A percentile compares a stretch with the other conserved stretches of the same genome.
phyloP scores from a whole-genome alignment of 129 eudicot species.

The Kitagawia praeruptora region DNA sequence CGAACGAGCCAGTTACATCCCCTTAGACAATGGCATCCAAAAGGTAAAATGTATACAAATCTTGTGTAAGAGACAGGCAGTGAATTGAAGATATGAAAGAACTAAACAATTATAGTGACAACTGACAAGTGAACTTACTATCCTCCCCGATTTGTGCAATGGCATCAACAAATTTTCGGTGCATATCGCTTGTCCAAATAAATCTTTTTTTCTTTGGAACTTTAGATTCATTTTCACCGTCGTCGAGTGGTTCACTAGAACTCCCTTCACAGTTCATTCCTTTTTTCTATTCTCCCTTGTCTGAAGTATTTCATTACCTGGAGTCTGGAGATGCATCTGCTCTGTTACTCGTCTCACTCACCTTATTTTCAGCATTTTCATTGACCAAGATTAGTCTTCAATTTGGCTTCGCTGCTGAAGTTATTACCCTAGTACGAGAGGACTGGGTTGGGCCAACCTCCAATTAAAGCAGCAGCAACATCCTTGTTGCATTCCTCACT shows the following conservation, averaged over 20 bases:
- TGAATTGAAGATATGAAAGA: not conserved
- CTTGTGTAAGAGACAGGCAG: no score
- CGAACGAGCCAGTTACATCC: no score
- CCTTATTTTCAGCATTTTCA: not conserved
- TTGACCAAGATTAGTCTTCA: no score
- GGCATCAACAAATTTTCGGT: not conserved
- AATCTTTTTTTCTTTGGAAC: not conserved
- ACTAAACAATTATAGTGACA: not conserved
- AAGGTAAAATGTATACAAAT: no score
- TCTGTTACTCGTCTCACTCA: not conserved
- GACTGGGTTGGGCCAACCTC: no score
- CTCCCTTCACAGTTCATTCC: not conserved
- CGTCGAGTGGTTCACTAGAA: not conserved
- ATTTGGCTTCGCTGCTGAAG: no score
- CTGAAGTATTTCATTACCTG: not conserved
- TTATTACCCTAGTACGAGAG: no score
- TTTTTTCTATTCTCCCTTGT: not conserved
- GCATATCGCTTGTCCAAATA: not conserved
- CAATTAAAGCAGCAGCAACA: no score
- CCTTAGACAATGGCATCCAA: no score
- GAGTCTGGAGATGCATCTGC: not conserved
- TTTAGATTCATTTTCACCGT: not conserved
- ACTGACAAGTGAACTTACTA: not conserved
- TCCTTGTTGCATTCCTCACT: no score
- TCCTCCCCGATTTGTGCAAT: not conserved